These are phyloP conservation scores for Boletus rubropictus DNA, from an alignment of 768 basidiomycete genomes.

Conservation along the genomic window DNA sequence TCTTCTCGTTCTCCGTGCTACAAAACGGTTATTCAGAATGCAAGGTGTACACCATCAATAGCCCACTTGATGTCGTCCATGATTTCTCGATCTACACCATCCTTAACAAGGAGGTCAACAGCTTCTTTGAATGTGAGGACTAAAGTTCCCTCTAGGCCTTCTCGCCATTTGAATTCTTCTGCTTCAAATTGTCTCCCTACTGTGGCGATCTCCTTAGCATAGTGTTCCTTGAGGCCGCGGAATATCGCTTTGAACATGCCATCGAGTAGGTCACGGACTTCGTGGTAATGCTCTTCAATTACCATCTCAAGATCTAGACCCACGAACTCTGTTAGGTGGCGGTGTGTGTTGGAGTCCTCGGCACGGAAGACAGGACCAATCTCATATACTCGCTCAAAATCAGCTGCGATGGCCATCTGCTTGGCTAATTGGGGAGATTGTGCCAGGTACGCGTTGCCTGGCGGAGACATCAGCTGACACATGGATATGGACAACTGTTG, in stretches of 20 bases:
- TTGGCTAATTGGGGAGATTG: constrained; percentile 97
- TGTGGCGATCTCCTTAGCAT: constrained; percentile 74
- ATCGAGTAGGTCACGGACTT: constrained; percentile 91
- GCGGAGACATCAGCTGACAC: not conserved
- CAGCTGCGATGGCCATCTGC: constrained; percentile 98
- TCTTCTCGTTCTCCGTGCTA: constrained; percentile 94
- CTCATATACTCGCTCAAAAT: constrained; percentile 97
- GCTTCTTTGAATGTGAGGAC: constrained; percentile 84
- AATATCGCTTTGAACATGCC: constrained; percentile 83
- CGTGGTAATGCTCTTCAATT: constrained; percentile 98
- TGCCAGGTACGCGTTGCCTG: constrained; percentile 87
- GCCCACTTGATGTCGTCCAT: constrained; percentile 88
- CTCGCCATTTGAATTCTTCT: constrained; percentile 93
- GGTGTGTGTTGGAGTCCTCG: constrained; percentile 94
- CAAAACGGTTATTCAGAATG: constrained; percentile 4
- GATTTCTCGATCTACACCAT: constrained; percentile 70
- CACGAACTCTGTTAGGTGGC: constrained; percentile 97
- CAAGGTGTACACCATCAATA: not conserved
- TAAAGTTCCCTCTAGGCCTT: constrained; percentile 60
- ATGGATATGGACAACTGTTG: not conserved
- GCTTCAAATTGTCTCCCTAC: constrained; percentile 87
- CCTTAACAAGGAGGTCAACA: constrained; percentile 77
- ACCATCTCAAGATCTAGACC: constrained; percentile 99
- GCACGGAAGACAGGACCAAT: constrained; percentile 96
- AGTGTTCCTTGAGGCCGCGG: constrained; percentile 69